Base-by-base conservation (phyloP, 176 grass and related monocot genomes). In the Avena eriantha region DNA sequence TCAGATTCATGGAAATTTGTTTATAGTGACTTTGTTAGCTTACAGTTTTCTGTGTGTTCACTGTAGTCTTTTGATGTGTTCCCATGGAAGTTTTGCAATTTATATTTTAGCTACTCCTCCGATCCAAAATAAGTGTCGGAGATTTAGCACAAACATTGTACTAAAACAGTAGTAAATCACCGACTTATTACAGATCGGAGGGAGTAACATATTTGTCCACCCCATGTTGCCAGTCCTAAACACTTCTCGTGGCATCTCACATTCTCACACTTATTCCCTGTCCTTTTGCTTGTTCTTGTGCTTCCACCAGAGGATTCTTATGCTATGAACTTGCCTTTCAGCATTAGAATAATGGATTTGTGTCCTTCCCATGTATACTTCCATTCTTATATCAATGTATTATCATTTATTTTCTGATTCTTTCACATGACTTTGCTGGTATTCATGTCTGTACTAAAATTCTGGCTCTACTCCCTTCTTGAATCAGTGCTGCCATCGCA, bases 301-400 rank as follows among this genome's bases (percentile, higher is more conserved):
- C 75, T 83, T 74, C 65, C 24, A 74, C 33, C 50, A 68, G 36
- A 87, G 39, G 21, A 74, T 87, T 87, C 35, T 75, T 84, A 80
- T 83, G 24, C 48, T 24, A 24, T 24, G 34, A 67, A 87, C 49
- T 75, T 78, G 73, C 63, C 48, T 74, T 64, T 35, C 58, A 87
- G 54, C 67, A 76, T 41, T 84, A 50, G 65, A 84, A 41, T 77
- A 80, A 87, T 87, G 49, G 2, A 36, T 17, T 84, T 76, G 80
- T 84, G 31, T 80, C 73, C 58, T 84, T 84, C 49, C 24, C 58
- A 69, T 43, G 49, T 69, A 50, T 73, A 47, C 49, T 80, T 84
- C 8, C 59, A 58, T 63, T 74, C 21, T 51, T 33, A 58, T 48
- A 15, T 41, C 81, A 68, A 50, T 36, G 17, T 15, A 48, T 50